Conservation (phyloP, 108 stramenopile genomes). For the Fistulifera pelliculosa region DNA sequence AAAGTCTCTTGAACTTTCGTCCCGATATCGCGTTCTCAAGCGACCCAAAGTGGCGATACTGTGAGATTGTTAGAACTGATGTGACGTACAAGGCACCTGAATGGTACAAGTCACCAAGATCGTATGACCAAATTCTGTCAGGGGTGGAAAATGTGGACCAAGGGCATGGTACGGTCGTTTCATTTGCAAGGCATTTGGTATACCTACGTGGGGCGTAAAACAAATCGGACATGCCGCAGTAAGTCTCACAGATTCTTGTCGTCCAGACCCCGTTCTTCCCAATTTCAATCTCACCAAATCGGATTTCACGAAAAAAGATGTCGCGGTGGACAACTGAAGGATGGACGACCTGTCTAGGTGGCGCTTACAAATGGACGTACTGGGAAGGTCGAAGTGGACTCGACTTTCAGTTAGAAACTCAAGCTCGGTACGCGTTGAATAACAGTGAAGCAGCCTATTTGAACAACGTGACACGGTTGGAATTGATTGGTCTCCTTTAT, state of each 20-base stretch:
- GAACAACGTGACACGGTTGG: conserved; percentile 2
- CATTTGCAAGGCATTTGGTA: conserved; percentile 43
- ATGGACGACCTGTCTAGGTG: conserved; percentile 29
- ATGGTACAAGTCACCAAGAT: conserved; percentile 26
- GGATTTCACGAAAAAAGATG: too few species aligned
- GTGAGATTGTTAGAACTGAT: conserved; percentile 31
- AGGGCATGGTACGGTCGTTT: conserved; percentile 53
- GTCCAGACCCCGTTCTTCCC: too few species aligned
- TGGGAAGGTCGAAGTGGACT: conserved; percentile 6
- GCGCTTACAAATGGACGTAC: background rate
- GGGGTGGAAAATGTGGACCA: conserved; percentile 54
- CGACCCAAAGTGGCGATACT: conserved; percentile 31
- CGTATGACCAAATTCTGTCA: conserved; percentile 29
- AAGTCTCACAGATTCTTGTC: too few species aligned
- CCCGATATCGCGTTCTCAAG: conserved; percentile 30
- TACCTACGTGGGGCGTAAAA: conserved; percentile 42
- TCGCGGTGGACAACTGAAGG: conserved; percentile 37
- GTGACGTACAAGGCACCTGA: conserved; percentile 28
- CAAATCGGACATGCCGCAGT: conserved; percentile 35
- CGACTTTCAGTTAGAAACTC: conserved; percentile 7
- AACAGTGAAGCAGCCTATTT: background rate
- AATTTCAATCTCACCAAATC: too few species aligned
- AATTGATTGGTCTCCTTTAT: background rate
- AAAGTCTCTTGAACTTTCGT: conserved; percentile 38
- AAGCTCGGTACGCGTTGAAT: conserved; percentile 1